A percentile compares a stretch with the other conserved stretches of the same genome.
Evolutionary conservation across 305 asterid genomes (phyloP).

Genomic region (Nicotiana rustica): DNA sequence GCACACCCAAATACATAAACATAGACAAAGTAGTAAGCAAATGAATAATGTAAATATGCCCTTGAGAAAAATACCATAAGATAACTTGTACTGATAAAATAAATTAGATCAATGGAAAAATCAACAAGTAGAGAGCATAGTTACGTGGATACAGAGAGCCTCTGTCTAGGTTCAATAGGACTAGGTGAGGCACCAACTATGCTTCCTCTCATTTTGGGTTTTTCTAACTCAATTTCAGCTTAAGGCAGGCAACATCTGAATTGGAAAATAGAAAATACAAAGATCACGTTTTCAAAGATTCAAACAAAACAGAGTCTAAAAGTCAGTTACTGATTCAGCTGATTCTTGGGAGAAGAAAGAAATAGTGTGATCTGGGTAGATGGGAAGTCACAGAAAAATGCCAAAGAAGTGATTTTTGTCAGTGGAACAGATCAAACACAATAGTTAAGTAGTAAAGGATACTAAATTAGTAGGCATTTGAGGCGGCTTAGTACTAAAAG

Average conservation of each 20-base stretch:
- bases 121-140: not conserved
- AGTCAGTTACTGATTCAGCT: slow-evolving; percentile 4
- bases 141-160: slow-evolving; percentile 30
- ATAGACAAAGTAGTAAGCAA: slow-evolving; percentile 22
- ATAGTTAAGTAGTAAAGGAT: not conserved
- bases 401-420: not conserved
- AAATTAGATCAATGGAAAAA: slow-evolving; percentile 10
- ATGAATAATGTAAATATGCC: not conserved
- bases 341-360: not conserved
- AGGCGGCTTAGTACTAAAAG: not conserved
- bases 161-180: slow-evolving; percentile 41
- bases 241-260: not conserved
- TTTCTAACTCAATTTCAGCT: not conserved
- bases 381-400: not conserved
- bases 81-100: not conserved
- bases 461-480: not conserved
- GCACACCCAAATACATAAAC: not conserved
- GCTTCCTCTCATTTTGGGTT: slow-evolving; percentile 38
- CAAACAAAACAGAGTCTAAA: not conserved
- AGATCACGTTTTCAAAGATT: slow-evolving; percentile 19
- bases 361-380: slow-evolving; percentile 13
- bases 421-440: slow-evolving; percentile 9
- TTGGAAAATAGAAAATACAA: not conserved
- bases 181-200: slow-evolving; percentile 34
- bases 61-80: not conserved